A percentile compares a stretch with the other conserved stretches of the same genome.
These are phyloP conservation scores for Ganoderma meredithae DNA, from an alignment of 1,284 basidiomycete genomes.

Conservation along the genomic window DNA sequence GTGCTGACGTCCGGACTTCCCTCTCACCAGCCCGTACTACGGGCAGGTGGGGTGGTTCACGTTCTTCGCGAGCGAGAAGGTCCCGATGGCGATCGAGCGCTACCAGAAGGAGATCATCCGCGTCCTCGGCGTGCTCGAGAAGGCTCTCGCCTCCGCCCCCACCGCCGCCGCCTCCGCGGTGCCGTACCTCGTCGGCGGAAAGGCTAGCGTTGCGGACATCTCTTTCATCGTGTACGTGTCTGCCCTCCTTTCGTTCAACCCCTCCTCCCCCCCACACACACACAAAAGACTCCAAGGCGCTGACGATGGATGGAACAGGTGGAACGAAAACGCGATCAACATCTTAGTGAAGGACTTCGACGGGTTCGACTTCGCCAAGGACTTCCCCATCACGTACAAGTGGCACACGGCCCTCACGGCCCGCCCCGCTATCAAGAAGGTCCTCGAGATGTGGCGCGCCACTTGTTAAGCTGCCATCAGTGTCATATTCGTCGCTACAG, in stretches of 20 bases:
- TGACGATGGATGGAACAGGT: not conserved
- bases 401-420: not conserved
- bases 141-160: conserved; percentile 13
- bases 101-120: conserved; percentile 42
- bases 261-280: too few relatives aligned
- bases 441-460: conserved; percentile 3
- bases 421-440: conserved; percentile 1
- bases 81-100: conserved; percentile 39
- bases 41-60: conserved; percentile 40
- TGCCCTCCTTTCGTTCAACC: too few relatives aligned
- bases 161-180: conserved; percentile 12
- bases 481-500: too few relatives aligned
- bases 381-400: conserved; percentile 3
- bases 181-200: conserved; percentile 30
- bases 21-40: conserved; percentile 31
- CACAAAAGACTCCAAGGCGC: too few relatives aligned
- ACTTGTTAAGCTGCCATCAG: not conserved
- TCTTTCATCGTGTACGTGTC: conserved; percentile 24
- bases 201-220: conserved; percentile 28
- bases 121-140: conserved; percentile 42
- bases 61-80: conserved; percentile 33
- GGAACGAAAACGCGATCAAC: not conserved
- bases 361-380: not conserved
- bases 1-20: not conserved
- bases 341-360: not conserved